Conservation (phyloP, 75 land plant genomes). For the Pseudotsuga menziesii region DNA sequence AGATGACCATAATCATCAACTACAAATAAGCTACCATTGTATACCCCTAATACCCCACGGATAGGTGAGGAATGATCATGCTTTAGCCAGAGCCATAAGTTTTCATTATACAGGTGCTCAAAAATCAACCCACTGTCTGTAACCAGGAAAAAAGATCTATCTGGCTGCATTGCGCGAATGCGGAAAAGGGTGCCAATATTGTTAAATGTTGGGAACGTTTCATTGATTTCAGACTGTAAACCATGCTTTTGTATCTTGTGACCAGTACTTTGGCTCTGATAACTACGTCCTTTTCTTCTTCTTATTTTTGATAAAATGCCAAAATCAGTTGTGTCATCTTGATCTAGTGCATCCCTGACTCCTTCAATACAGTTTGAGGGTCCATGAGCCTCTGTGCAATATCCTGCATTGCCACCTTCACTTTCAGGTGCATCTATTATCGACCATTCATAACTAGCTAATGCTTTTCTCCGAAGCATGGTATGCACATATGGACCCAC, state of each 20-base stretch:
- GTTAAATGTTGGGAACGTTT: slow-evolving; percentile 23
- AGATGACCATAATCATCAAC: slow-evolving; percentile 53
- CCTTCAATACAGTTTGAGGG: slow-evolving; percentile 70
- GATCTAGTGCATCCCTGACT: slow-evolving; percentile 27
- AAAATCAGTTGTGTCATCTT: slow-evolving; percentile 11
- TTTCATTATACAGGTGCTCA: slow-evolving; percentile 51
- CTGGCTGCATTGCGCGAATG: slow-evolving; percentile 53
- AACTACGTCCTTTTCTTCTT: slow-evolving; percentile 15
- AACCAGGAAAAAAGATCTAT: slow-evolving; percentile 60
- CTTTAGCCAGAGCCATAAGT: slow-evolving; percentile 68
- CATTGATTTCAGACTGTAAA: slow-evolving; percentile 2
- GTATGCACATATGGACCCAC: slow-evolving; percentile 29
- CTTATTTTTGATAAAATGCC: slow-evolving; percentile 19
- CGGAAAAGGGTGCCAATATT: slow-evolving; percentile 32
- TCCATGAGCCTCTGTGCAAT: slow-evolving; percentile 63
- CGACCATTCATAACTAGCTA: slow-evolving; percentile 56
- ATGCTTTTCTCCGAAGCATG: slow-evolving; percentile 31
- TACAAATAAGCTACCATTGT: slow-evolving; percentile 66
- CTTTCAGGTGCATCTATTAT: slow-evolving; percentile 74
- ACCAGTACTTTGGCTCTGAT: background rate
- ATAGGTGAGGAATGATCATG: slow-evolving; percentile 51
- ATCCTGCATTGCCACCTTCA: slow-evolving; percentile 91
- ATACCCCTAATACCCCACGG: slow-evolving; percentile 52
- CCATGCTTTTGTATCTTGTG: background rate
- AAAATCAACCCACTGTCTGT: slow-evolving; percentile 47